A percentile compares a stretch with the other conserved stretches of the same genome.
These are phyloP conservation scores for Botryotinia calthae DNA, from an alignment of 2,329 filamentous ascomycete species.

Conservation along the genomic window DNA sequence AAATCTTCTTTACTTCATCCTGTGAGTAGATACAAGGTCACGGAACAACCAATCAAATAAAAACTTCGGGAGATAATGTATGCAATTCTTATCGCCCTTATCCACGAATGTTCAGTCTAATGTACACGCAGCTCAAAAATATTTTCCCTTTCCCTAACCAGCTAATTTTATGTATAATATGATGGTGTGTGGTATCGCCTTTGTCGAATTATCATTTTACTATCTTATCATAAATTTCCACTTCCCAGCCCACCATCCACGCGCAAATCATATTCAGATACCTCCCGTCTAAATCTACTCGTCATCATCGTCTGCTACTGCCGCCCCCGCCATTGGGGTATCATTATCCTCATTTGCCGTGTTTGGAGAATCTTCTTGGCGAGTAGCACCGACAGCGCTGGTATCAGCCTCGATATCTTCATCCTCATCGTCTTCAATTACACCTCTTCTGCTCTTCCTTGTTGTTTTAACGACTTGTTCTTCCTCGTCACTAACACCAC, in stretches of 20 bases:
- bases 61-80: no score
- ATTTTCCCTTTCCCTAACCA: not conserved
- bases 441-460: conserved; percentile 34
- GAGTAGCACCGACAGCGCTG: conserved; percentile 9
- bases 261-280: not conserved
- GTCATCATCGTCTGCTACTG: conserved; percentile 26
- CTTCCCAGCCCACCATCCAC: not conserved
- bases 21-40: not conserved
- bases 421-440: conserved; percentile 37
- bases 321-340: conserved; percentile 36
- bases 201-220: conserved; percentile 3
- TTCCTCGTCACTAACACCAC: conserved; percentile 31
- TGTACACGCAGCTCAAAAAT: not conserved
- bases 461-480: conserved; percentile 27
- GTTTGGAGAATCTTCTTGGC: conserved; percentile 30
- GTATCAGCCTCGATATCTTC: conserved; percentile 36
- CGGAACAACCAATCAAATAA: not conserved
- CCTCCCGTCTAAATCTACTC: not conserved
- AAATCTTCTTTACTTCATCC: not conserved
- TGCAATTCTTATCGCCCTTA: not conserved
- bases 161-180: not conserved
- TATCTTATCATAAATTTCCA: not conserved
- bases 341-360: conserved; percentile 35
- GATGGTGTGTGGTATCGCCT: not conserved
- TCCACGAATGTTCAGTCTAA: not conserved